Evolutionary conservation across 169 alveolate genomes (phyloP), one percentile per base, ranked within the genome.

Genomic region (Plasmodium vinckei): DNA sequence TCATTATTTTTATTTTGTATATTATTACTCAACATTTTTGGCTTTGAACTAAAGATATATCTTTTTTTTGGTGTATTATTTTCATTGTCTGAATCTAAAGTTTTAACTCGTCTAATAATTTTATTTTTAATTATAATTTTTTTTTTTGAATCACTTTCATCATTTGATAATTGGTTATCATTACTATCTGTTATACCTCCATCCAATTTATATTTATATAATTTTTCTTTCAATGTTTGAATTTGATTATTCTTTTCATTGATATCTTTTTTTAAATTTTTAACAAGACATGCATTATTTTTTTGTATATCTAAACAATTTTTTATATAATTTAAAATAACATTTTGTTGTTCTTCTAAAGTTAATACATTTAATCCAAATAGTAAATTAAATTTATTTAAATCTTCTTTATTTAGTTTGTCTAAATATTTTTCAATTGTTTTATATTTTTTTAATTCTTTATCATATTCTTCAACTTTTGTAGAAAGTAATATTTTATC

Each of bases 391-490:
- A 77, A 25, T 77, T 63, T 56, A 51, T 77, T 77, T 49, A 64
- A 53, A 23, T 77, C 89, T 77, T 77, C 89, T 77, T 77, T 77
- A 44, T 77, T 77, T 64, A 77, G 53, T 51, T 77, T 69, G 1
- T 77, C 57, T 64, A 77, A 77, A 77, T 64, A 77, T 9, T 77
- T 77, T 77, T 77, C 79, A 1, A 77, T 7, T 6, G 33, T 27
- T 77, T 77, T 77, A 57, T 77, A 77, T 47, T 77, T 77, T 51
- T 64, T 77, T 57, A 77, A 51, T 77, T 77, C 89, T 57, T 77
- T 77, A 56, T 77, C 89, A 77, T 77, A 77, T 77, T 77, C 89
- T 57, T 77, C 79, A 23, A 77, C 65, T 77, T 77, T 77, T 9
- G 89, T 49, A 27, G 79, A n/a, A n/a, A 77, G 77, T 9, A 64